Base-by-base conservation (phyloP, 192 early-diverging fungal genomes). In the Endogone sp. region DNA sequence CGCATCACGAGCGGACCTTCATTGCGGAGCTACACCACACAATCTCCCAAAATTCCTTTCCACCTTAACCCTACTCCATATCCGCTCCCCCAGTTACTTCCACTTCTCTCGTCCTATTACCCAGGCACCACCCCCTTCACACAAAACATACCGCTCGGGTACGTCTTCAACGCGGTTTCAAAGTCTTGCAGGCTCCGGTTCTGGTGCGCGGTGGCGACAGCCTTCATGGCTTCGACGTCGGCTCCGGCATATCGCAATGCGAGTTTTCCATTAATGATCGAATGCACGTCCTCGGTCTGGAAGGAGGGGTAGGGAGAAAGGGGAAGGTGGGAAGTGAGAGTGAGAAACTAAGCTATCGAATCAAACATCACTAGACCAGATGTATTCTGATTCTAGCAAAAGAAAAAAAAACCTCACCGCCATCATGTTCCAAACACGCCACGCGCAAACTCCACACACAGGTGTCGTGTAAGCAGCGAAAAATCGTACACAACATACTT, bases 131-230 rank as follows among this genome's bases (percentile, higher is more conserved):
- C n/a, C n/a, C n/a, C n/a, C n/a, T 2, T 68, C 6, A 49, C 37
- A 49, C 6, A 44, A 13, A 44, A 49, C 25, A 64, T 75, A 94
- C 92, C 93, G 63, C 91, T 83, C 68, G 90, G 92, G 78, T 93
- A 97, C 67, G 89, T 89, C 23, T 88, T 84, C 70, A 99, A 79
- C 4, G 93, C 92, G 74, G 87, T 88, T 72, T 99, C 96, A 88
- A 98, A 99, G 66, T 98, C 96, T 24, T 89, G 85, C 57, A 99
- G 84, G n/a, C 94, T 94, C 58, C 98, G 90, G 78, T 99, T 95
- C 80, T 99, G 92, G 72, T 98, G 94, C 30, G 98, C 98, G 28
- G 85, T 91, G 67, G 98, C 95, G 21, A 99, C 88, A 1, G 95
- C 90, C 70, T 89, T 92, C 92, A 99, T 93, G 10, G 98, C 95